These are phyloP conservation scores for Fraxinus americana DNA, from an alignment of 257 asterid species.

Conservation along the genomic window DNA sequence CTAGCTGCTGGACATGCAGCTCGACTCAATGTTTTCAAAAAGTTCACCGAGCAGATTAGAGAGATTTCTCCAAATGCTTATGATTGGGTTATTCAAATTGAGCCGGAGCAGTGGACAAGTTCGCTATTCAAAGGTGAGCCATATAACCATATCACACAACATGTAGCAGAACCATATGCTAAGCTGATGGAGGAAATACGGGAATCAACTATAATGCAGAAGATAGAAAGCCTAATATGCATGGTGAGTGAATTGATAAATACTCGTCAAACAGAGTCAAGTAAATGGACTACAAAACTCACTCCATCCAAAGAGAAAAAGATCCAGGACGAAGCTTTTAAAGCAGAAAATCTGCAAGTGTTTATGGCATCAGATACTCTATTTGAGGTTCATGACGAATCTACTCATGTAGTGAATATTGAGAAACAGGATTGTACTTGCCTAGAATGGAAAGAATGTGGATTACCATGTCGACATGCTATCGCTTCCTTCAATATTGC, in stretches of 20 bases:
- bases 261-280: slow-evolving; percentile 49
- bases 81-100: slow-evolving; percentile 68
- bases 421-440: slow-evolving; percentile 79
- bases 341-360: slow-evolving; percentile 62
- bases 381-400: slow-evolving; percentile 88
- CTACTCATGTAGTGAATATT: slow-evolving; percentile 70
- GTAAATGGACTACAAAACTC: slow-evolving; percentile 57
- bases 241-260: slow-evolving; percentile 56
- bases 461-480: slow-evolving; percentile 82
- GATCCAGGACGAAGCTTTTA: slow-evolving; percentile 54
- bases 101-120: slow-evolving; percentile 74
- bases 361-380: slow-evolving; percentile 71
- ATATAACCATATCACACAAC: slow-evolving; percentile 56
- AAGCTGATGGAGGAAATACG: slow-evolving; percentile 67
- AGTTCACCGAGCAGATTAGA: slow-evolving; percentile 65
- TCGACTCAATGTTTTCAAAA: slow-evolving; percentile 56
- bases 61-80: slow-evolving; percentile 66
- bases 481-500: slow-evolving; percentile 61
- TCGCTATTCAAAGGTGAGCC: slow-evolving; percentile 63
- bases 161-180: slow-evolving; percentile 66
- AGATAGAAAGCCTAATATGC: slow-evolving; percentile 65
- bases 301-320: slow-evolving; percentile 73
- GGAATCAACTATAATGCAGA: slow-evolving; percentile 78
- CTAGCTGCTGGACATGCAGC: slow-evolving; percentile 75
- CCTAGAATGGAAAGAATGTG: slow-evolving; percentile 66